These are phyloP conservation scores for Solanum pinnatisectum DNA, from an alignment of 257 asterid species.

Conservation along the genomic window DNA sequence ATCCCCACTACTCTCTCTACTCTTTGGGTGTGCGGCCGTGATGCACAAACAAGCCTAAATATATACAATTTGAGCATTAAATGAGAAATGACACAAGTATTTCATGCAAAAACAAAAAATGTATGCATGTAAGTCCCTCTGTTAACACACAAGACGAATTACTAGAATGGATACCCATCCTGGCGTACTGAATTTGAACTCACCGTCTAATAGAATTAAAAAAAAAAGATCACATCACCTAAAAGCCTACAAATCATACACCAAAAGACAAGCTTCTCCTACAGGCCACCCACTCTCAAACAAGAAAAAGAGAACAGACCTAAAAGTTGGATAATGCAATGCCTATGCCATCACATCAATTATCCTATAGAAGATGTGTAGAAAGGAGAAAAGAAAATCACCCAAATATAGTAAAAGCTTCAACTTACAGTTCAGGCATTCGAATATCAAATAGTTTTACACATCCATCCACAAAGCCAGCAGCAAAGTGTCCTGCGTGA, in stretches of 20 bases:
- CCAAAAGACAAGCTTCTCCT: background rate
- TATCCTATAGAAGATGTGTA: background rate
- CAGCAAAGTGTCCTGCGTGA: slow-evolving; percentile 83
- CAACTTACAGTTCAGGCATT: slow-evolving; percentile 73
- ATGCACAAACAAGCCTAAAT: slow-evolving; percentile 56
- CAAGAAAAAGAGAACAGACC: background rate
- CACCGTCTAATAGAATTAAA: background rate
- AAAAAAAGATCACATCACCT: background rate
- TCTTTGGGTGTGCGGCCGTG: slow-evolving; percentile 63
- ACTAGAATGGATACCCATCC: background rate
- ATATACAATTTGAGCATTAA: background rate
- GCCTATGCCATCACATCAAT: background rate
- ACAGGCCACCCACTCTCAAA: background rate
- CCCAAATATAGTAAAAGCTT: background rate
- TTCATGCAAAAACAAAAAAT: background rate
- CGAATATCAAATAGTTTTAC: slow-evolving; percentile 72
- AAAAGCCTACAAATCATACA: background rate
- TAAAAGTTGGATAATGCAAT: background rate
- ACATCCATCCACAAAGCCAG: slow-evolving; percentile 85
- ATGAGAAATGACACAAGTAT: background rate
- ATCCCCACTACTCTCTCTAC: slow-evolving; percentile 78
- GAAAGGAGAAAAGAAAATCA: background rate
- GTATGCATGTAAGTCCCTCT: background rate
- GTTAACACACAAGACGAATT: background rate
- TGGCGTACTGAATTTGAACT: background rate